Evolutionary conservation across 2,329 filamentous ascomycete genomes (phyloP).

Genomic region (Hymenoscyphus scutula): DNA sequence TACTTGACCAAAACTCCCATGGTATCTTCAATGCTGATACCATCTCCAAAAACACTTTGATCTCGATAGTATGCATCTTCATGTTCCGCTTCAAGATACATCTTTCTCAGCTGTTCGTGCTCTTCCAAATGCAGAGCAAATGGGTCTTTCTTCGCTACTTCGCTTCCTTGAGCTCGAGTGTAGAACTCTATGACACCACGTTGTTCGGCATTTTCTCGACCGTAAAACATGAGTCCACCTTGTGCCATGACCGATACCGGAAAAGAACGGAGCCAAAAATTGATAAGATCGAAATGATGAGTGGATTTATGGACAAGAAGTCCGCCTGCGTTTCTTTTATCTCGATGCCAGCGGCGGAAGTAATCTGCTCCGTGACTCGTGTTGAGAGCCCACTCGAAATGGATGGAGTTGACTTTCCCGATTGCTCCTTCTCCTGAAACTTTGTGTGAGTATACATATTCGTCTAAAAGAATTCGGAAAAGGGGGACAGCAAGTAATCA

Average conservation of each 20-base stretch:
- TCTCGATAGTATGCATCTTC: constrained; percentile 62
- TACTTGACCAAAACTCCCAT: constrained; percentile 61
- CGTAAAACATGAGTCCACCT: constrained; percentile 59
- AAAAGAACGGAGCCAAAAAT: constrained; percentile 58
- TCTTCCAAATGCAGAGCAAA: constrained; percentile 57
- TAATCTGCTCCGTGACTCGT: constrained; percentile 61
- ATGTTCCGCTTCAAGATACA: constrained; percentile 62
- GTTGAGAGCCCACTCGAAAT: constrained; percentile 64
- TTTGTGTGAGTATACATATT: background rate
- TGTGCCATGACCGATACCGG: constrained; percentile 57
- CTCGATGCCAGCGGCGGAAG: constrained; percentile 62
- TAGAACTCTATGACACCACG: constrained; percentile 53
- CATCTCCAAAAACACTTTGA: constrained; percentile 61
- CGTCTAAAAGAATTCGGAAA: background rate
- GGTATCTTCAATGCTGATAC: constrained; percentile 63
- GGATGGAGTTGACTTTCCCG: constrained; percentile 54
- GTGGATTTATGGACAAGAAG: constrained; percentile 61
- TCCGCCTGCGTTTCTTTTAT: constrained; percentile 58
- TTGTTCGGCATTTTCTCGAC: constrained; percentile 57
- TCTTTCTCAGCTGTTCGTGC: constrained; percentile 52
- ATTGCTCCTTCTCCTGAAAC: constrained; percentile 48
- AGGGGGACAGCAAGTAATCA: background rate
- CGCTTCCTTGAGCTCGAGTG: constrained; percentile 48
- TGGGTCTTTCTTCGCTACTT: constrained; percentile 51
- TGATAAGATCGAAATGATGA: constrained; percentile 62